Evolutionary conservation across 768 basidiomycete genomes (phyloP), one percentile per base, ranked within the genome.

Genomic region (Boletus tylopilopsis): DNA sequence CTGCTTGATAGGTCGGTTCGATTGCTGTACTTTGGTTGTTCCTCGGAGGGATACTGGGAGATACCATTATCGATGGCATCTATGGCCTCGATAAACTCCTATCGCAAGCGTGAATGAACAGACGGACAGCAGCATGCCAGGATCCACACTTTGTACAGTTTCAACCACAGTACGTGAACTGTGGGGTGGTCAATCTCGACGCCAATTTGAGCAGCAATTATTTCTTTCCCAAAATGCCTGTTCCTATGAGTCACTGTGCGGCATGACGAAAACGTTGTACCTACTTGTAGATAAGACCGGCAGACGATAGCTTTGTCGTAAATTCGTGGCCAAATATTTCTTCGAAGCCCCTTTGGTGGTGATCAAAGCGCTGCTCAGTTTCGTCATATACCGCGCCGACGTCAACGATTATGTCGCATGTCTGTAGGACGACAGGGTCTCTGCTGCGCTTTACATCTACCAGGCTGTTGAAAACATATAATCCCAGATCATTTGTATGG

Each of bases 41-140:
- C 64, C 44, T 84, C 82, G 3, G 73, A 68, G 3, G 83, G 74
- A 67, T 90, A 94, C 62, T 91, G 89, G 3, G 83, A 78, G 56
- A 99, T 80, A 16, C 95, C 95, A 64, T 99, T 99, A 73, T 99
- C 95, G 64, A 94, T 86, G 5, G 80, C 95, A 68, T 96, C 94
- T 54, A 97, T 83, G 10, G 86, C 89, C 70, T 99, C 95, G 38
- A 99, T 87, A 61, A 95, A 93, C 64, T 94, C 90, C 84, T 93
- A 51, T 15, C 42, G 19, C 21, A 18, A 30, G 56, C 7, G 43
- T 50, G 42, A 21, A 50, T 41, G 54, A 45, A 32, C 29, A 24
- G 25, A 42, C 40, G 27, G 45, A 18, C 22, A 43, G 15, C 42
- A 10, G 13, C 2, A 36, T 18, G 22, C 15, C 9, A 43, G 39